Evolutionary conservation across 2,329 filamentous ascomycete species (phyloP).

Genomic region (Aspergillus puulaauensis): DNA sequence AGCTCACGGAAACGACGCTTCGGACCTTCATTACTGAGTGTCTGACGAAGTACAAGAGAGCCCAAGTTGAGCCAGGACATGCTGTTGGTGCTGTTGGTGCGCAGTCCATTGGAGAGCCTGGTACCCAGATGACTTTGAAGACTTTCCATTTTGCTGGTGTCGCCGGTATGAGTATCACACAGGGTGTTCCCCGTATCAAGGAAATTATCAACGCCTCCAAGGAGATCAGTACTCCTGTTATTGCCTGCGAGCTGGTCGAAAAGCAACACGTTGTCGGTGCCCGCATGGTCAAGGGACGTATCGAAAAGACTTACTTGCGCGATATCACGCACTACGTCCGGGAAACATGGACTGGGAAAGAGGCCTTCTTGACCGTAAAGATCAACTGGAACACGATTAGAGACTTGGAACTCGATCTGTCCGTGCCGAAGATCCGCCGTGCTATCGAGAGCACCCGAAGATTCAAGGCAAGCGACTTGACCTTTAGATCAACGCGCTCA

Average conservation of each 20-base stretch:
- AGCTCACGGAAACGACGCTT: slow-evolving; percentile 75
- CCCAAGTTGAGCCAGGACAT: slow-evolving; percentile 89
- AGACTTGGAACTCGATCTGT: slow-evolving; percentile 78
- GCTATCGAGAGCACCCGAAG: slow-evolving; percentile 81
- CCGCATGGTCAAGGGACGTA: slow-evolving; percentile 86
- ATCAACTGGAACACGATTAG: slow-evolving; percentile 78
- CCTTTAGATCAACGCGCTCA: slow-evolving; percentile 49
- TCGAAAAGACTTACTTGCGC: slow-evolving; percentile 89
- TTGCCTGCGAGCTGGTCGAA: slow-evolving; percentile 80
- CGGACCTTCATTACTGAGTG: slow-evolving; percentile 76
- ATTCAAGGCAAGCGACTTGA: slow-evolving; percentile 66
- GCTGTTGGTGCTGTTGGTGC: slow-evolving; percentile 95
- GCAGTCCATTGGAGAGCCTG: slow-evolving; percentile 96
- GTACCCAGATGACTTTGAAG: slow-evolving; percentile 98
- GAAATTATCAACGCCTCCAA: slow-evolving; percentile 99
- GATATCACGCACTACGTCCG: slow-evolving; percentile 81
- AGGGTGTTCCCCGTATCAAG: slow-evolving; percentile 99
- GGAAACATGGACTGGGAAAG: slow-evolving; percentile 79
- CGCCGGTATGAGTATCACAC: slow-evolving; percentile 98
- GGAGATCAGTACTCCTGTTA: slow-evolving; percentile 89
- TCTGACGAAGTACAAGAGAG: slow-evolving; percentile 84
- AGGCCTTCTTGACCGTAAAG: slow-evolving; percentile 74
- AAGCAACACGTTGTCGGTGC: slow-evolving; percentile 73
- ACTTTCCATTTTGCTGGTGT: slow-evolving; percentile 99
- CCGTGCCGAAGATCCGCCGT: slow-evolving; percentile 67